Evolutionary conservation across 768 basidiomycete species (phyloP), one percentile per base, ranked within the genome.

Genomic region (Favolaschia claudopus): DNA sequence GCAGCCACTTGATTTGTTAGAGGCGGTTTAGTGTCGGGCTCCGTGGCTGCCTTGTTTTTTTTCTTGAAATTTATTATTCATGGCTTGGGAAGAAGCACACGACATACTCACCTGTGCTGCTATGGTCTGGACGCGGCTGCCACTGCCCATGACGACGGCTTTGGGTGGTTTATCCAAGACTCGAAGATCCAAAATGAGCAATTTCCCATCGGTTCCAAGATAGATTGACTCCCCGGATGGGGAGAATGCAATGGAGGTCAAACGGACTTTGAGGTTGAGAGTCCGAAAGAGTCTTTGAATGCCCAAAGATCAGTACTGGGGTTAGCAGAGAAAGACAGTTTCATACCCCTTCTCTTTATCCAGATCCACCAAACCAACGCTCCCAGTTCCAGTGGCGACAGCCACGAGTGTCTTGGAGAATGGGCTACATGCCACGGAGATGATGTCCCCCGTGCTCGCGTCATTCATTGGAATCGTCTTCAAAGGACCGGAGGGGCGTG

Each of bases 331-430:
- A 56, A 37, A 14, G 42, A 49, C 47, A 34, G 17, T 39, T 15
- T 40, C 82, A 40, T 65, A 91, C 90, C 83, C 82, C 64, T 86
- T 86, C 56, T 91, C 89, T 69, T 91, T 92, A 45, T 92, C 89
- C 22, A 93, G 68, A 67, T 93, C 91, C 45, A 92, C 72, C 8
- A 92, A 77, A 4, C 72, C 78, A 12, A 92, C 77, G 38, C 76
- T 73, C 1, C 89, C 89, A 5, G 72, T 76, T 13, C 80, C 75
- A 37, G 81, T 87, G 1, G 82, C 84, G 38, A 82, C 80, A 3
- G 87, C 86, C 24, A 89, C 77, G 31, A 92, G 74, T 2, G 87
- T 88, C 75, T 88, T 91, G 73, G 89, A 91, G 71, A 91, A 92
- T 7, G 91, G 89, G 61, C 89, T 91, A 60, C 83, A 85, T 7